phyloP scores from a whole-genome alignment of 257 asterid genomes.

The Solanum appendiculatum region DNA sequence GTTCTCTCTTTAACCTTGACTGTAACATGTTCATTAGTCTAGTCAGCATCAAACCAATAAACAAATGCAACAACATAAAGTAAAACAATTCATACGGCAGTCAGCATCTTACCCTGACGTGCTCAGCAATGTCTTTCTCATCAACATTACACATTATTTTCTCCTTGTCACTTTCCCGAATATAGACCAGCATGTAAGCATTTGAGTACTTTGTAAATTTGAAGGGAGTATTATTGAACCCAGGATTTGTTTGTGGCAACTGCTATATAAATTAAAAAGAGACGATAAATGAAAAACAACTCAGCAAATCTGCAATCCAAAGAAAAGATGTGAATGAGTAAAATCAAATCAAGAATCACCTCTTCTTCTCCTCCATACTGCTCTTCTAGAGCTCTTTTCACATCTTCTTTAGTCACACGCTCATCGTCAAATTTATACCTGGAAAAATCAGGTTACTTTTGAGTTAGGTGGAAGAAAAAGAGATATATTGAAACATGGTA shows the following conservation, averaged over 20 bases:
- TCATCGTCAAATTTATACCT: constrained; percentile 98
- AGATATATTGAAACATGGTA: neutral
- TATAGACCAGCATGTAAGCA: constrained; percentile 99
- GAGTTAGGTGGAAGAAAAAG: neutral
- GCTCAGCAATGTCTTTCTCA: constrained; percentile 97
- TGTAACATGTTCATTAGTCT: constrained; percentile 16
- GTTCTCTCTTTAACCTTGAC: constrained; percentile 91
- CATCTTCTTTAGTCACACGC: constrained; percentile 93
- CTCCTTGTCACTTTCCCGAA: constrained; percentile 90
- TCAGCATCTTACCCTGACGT: constrained; percentile 57
- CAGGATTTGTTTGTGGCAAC: constrained; percentile 97
- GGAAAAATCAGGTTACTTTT: neutral
- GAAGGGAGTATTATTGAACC: constrained; percentile 84
- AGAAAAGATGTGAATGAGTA: neutral
- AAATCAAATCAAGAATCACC: constrained; percentile 16
- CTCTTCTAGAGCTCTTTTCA: constrained; percentile 90
- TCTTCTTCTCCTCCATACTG: constrained; percentile 99
- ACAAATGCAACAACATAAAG: neutral
- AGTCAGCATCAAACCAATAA: neutral
- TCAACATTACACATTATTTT: constrained; percentile 90
- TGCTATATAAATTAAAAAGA: constrained; percentile 8
- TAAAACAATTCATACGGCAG: neutral
- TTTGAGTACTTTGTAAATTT: constrained; percentile 94
- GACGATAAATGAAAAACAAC: neutral
- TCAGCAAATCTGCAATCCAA: neutral